Percentiles rank a stretch among this genome's conserved stretches.
phyloP scores from a whole-genome alignment of 345 rosid genomes.

The Pistacia vera region DNA sequence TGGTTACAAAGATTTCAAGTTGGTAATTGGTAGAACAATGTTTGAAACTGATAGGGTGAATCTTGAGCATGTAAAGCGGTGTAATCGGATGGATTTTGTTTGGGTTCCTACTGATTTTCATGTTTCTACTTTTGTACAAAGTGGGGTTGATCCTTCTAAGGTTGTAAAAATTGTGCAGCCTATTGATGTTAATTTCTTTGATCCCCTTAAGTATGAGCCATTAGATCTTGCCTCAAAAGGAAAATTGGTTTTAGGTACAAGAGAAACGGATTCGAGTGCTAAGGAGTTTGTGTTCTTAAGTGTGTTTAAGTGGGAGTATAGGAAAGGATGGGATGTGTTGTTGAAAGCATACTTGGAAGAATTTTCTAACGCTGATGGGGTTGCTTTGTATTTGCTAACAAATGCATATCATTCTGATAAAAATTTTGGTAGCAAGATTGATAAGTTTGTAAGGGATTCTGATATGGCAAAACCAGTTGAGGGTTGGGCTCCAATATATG shows the following conservation, averaged over 20 bases:
- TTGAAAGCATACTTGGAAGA: slow-evolving; percentile 72
- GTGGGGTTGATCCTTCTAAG: slow-evolving; percentile 78
- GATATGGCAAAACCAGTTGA: slow-evolving; percentile 37
- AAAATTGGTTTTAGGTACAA: slow-evolving; percentile 51
- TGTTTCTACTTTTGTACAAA: slow-evolving; percentile 61
- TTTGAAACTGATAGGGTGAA: slow-evolving; percentile 83
- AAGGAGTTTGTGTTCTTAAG: slow-evolving; percentile 76
- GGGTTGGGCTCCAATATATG: slow-evolving; percentile 59
- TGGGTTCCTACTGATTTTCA: slow-evolving; percentile 96
- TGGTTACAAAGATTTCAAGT: slow-evolving; percentile 50
- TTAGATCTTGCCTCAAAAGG: slow-evolving; percentile 45
- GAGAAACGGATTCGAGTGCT: slow-evolving; percentile 4
- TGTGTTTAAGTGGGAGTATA: slow-evolving; percentile 83
- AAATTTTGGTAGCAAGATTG: slow-evolving; percentile 71
- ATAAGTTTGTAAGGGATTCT: slow-evolving; percentile 56
- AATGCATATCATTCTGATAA: slow-evolving; percentile 72
- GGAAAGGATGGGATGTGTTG: slow-evolving; percentile 93
- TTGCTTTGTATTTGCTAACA: slow-evolving; percentile 67
- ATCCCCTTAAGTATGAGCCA: slow-evolving; percentile 57
- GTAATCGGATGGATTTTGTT: slow-evolving; percentile 73
- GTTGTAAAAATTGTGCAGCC: slow-evolving; percentile 85
- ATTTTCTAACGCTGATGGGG: slow-evolving; percentile 55
- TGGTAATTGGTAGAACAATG: slow-evolving; percentile 84
- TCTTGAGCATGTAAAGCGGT: slow-evolving; percentile 58
- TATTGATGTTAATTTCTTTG: slow-evolving; percentile 68